Evolutionary conservation across 2,329 filamentous ascomycete species (phyloP).

Genomic region (Aspergillus felis): DNA sequence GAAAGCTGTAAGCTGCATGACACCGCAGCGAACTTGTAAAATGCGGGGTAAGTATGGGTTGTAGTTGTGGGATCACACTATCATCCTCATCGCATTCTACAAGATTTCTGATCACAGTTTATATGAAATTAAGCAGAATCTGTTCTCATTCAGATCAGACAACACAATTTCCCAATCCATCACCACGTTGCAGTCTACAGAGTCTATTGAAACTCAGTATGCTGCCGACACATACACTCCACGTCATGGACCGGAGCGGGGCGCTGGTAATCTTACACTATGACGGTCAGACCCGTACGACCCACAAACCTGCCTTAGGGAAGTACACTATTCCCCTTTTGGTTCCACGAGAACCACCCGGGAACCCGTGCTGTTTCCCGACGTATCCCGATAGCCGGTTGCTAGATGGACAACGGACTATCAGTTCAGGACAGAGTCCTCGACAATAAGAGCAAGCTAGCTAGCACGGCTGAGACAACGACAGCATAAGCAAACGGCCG

Average conservation of each 20-base stretch:
- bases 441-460: neutral
- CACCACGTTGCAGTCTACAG: neutral
- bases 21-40: neutral
- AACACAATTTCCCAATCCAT: neutral
- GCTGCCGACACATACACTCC: neutral
- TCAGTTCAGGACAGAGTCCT: neutral
- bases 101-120: neutral
- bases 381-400: neutral
- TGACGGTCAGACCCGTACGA: neutral
- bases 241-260: neutral
- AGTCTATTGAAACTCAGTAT: neutral
- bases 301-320: neutral
- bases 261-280: neutral
- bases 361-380: conserved; percentile 5
- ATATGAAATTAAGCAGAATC: neutral
- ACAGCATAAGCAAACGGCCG: neutral
- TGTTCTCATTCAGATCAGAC: neutral
- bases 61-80: neutral
- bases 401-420: neutral
- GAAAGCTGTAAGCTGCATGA: neutral
- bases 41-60: neutral
- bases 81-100: neutral
- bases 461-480: neutral
- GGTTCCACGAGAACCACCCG: neutral
- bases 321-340: conserved; percentile 1